Conservation (phyloP, 1,284 basidiomycete genomes). For the Anthracocystis setariae region DNA sequence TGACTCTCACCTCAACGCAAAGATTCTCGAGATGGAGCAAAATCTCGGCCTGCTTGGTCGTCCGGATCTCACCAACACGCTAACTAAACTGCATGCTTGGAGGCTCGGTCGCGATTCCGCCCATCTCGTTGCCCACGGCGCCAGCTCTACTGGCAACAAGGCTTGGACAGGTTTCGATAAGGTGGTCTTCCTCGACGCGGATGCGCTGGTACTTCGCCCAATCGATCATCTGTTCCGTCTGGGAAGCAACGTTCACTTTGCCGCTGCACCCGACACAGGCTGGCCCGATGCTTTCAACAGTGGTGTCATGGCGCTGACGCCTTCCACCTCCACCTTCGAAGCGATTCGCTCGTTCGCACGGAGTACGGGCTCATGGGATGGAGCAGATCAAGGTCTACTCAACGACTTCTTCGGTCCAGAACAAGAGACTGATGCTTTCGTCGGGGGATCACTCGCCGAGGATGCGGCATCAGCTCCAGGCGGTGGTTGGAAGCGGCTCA, state of each 20-base stretch:
- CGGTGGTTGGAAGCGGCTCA: constrained; percentile 85
- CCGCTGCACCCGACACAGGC: constrained; percentile 92
- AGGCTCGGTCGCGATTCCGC: constrained; percentile 72
- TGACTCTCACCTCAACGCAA: constrained; percentile 32
- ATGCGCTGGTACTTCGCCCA: constrained; percentile 80
- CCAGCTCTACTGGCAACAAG: constrained; percentile 6
- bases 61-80: constrained; percentile 81
- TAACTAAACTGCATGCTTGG: constrained; percentile 95
- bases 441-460: neutral
- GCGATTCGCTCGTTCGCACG: constrained; percentile 77
- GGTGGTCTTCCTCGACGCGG: constrained; percentile 94
- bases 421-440: constrained; percentile 66
- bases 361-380: constrained; percentile 89
- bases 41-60: constrained; percentile 88
- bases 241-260: constrained; percentile 68
- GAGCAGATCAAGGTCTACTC: constrained; percentile 93
- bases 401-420: constrained; percentile 82
- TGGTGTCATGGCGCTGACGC: constrained; percentile 87
- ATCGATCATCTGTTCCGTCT: constrained; percentile 58
- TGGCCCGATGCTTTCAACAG: constrained; percentile 99
- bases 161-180: constrained; percentile 78
- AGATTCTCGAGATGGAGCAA: constrained; percentile 70
- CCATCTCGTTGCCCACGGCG: constrained; percentile 18
- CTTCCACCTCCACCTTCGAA: constrained; percentile 82
- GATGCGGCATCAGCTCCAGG: constrained; percentile 69